A percentile compares a stretch with the other conserved stretches of the same genome.
Evolutionary conservation across 768 basidiomycete species (phyloP).

Genomic region (Antrodiella citrinella): DNA sequence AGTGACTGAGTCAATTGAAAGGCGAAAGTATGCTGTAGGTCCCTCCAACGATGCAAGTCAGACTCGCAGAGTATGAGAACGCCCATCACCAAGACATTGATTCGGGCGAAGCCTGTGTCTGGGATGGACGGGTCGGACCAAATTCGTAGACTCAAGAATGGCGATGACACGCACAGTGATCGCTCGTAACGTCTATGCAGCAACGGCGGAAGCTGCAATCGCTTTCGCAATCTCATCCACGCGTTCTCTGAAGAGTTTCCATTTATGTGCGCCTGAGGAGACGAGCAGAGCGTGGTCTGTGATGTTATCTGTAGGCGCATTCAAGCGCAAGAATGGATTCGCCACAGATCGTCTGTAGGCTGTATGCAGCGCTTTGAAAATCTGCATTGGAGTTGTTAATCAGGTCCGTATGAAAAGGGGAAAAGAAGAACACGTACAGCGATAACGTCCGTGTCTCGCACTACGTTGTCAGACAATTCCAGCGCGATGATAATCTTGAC

Average conservation of each 20-base stretch:
- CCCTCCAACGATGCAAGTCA: constrained; percentile 11
- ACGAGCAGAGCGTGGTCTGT: constrained; percentile 50
- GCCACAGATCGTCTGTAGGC: constrained; percentile 78
- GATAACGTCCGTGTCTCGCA: constrained; percentile 72
- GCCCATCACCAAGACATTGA: not conserved
- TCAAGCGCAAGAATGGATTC: constrained; percentile 79
- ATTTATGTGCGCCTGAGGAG: constrained; percentile 53
- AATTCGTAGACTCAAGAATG: not conserved
- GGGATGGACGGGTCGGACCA: constrained; percentile 3
- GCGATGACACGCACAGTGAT: not conserved
- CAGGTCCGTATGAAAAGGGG: not conserved
- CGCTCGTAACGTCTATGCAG: not conserved
- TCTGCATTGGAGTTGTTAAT: constrained; percentile 32
- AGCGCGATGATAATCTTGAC: constrained; percentile 81
- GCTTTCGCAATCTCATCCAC: constrained; percentile 71
- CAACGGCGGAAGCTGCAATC: constrained; percentile 25
- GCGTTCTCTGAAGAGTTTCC: constrained; percentile 58
- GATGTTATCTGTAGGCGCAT: constrained; percentile 36
- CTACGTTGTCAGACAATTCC: constrained; percentile 71
- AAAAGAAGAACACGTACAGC: constrained; percentile 39
- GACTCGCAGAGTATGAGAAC: not conserved
- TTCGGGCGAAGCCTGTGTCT: constrained; percentile 5
- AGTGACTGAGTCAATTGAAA: constrained; percentile 79
- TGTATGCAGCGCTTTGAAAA: constrained; percentile 85
- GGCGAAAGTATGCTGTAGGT: constrained; percentile 55